Evolutionary conservation across 1,284 basidiomycete genomes (phyloP).

Genomic region (Ceratobasidium sp.): DNA sequence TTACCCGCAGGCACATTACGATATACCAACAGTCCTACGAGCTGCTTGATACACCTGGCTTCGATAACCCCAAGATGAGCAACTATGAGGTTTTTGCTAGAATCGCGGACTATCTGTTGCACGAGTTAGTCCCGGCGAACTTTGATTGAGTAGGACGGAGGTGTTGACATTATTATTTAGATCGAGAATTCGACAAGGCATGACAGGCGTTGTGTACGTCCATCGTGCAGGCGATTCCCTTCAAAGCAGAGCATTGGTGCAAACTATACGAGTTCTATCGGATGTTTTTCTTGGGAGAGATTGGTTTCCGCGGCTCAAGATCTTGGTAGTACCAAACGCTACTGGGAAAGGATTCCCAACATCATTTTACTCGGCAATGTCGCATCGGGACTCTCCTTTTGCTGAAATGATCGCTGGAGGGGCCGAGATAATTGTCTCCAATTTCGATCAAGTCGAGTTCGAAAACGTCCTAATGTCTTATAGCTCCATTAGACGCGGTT

Average conservation of each 20-base stretch:
- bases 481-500: not conserved
- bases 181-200: not conserved
- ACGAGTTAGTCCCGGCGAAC: constrained; percentile 6
- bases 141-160: not conserved
- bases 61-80: constrained; percentile 13
- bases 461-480: not conserved
- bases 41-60: constrained; percentile 32
- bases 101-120: constrained; percentile 7
- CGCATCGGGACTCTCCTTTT: not conserved
- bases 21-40: not conserved
- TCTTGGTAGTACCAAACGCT: constrained; percentile 15
- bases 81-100: constrained; percentile 1
- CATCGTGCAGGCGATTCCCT: constrained; percentile 27
- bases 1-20: not conserved
- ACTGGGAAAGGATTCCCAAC: not conserved
- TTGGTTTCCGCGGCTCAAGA: not conserved
- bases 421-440: constrained; percentile 4
- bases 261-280: constrained; percentile 24
- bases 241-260: constrained; percentile 15
- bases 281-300: constrained; percentile 7
- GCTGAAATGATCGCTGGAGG: not conserved
- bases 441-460: not conserved
- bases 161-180: not conserved
- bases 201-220: constrained; percentile 26
- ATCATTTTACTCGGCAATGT: not conserved